Evolutionary conservation across 805 yeast species (phyloP).

Genomic region (Monosporozyma aerobia): DNA sequence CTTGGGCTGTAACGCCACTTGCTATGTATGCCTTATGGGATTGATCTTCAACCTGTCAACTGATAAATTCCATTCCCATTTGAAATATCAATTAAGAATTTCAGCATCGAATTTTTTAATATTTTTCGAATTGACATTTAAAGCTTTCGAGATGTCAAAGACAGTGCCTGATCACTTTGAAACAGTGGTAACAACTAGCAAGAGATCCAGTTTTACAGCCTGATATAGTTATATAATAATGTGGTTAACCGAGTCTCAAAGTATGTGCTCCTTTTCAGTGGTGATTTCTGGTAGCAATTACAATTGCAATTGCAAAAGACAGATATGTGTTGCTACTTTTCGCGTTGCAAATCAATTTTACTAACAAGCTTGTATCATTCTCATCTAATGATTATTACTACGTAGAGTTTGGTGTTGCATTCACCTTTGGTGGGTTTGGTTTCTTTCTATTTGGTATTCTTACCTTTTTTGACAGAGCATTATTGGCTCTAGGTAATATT

Average conservation of each 20-base stretch:
- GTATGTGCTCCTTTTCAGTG: conserved; percentile 34
- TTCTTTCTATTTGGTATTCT: conserved; percentile 75
- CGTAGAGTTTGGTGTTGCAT: conserved; percentile 82
- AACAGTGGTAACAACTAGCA: neutral
- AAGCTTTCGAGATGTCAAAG: neutral
- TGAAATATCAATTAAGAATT: neutral
- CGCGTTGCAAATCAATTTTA: neutral
- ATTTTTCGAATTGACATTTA: neutral
- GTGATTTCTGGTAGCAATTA: too few relatives aligned
- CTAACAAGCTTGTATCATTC: neutral
- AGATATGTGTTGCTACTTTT: neutral
- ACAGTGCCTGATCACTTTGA: neutral
- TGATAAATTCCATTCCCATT: neutral
- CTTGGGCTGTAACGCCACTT: neutral
- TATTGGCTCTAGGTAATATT: conserved; percentile 82
- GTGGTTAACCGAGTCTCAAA: conserved; percentile 71
- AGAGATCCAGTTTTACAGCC: neutral
- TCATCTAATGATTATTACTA: neutral
- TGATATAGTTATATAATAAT: conserved; percentile 26
- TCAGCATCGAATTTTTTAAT: neutral
- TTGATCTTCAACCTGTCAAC: neutral
- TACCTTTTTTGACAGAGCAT: conserved; percentile 80
- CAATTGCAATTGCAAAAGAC: neutral
- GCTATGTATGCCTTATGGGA: neutral
- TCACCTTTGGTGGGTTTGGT: conserved; percentile 73